These are phyloP conservation scores for Didymella glomerata DNA, from an alignment of 2,329 filamentous ascomycete genomes.

Conservation along the genomic window DNA sequence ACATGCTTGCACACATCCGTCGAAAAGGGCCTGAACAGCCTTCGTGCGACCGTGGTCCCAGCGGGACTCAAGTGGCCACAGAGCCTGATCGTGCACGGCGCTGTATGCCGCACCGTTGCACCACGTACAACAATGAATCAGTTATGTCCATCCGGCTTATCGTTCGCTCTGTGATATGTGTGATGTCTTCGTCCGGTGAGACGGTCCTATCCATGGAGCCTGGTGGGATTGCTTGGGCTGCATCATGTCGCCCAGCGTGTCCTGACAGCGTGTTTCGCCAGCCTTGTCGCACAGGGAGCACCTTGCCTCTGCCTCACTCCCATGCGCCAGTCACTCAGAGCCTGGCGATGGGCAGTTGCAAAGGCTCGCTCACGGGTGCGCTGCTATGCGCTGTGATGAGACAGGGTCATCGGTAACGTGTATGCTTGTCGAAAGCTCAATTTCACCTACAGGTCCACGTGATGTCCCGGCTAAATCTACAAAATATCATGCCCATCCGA, in stretches of 20 bases:
- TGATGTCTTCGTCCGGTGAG: slow-evolving; percentile 1
- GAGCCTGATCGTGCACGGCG: neutral
- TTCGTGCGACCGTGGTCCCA: neutral
- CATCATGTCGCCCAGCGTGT: slow-evolving; percentile 29
- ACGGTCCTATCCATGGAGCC: neutral
- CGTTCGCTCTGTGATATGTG: neutral
- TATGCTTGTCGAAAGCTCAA: neutral
- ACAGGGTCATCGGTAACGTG: too few relatives aligned
- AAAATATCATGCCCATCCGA: slow-evolving; percentile 4
- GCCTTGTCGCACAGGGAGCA: neutral
- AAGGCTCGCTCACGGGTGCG: neutral
- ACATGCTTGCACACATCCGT: neutral
- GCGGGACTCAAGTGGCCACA: neutral
- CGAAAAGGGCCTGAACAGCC: neutral
- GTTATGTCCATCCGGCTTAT: slow-evolving; percentile 22
- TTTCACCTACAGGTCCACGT: slow-evolving; percentile 1
- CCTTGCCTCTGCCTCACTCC: slow-evolving; percentile 4
- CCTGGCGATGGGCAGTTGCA: neutral
- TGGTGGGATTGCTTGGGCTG: neutral
- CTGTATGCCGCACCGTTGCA: slow-evolving; percentile 10
- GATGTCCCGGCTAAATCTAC: slow-evolving; percentile 17
- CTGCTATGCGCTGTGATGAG: too few relatives aligned
- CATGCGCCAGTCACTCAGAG: neutral
- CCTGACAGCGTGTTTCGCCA: slow-evolving; percentile 13
- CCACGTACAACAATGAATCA: slow-evolving; percentile 24